phyloP scores from a whole-genome alignment of 768 basidiomycete genomes.

The Tylopilus sp. region DNA sequence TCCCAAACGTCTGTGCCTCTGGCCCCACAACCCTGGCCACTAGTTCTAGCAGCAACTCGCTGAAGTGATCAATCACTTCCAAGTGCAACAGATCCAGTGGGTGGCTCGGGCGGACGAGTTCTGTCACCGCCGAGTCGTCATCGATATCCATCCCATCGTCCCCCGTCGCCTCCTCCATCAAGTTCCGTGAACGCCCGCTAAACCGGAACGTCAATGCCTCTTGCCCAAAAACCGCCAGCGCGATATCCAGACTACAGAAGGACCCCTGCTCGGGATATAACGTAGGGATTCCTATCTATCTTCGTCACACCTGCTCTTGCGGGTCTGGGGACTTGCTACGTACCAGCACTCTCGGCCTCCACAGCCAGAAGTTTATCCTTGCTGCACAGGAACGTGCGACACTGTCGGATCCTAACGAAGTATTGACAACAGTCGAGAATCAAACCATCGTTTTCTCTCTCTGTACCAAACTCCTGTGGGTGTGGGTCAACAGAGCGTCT shows the following conservation, averaged over 20 bases:
- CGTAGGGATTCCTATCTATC: slow-evolving; percentile 17
- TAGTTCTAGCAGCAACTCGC: slow-evolving; percentile 54
- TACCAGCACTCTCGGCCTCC: slow-evolving; percentile 47
- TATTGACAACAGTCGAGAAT: slow-evolving; percentile 77
- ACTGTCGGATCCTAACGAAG: slow-evolving; percentile 40
- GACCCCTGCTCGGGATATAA: slow-evolving; percentile 34
- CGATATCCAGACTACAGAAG: slow-evolving; percentile 52
- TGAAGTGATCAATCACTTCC: slow-evolving; percentile 69
- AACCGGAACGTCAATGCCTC: slow-evolving; percentile 39
- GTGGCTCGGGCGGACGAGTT: slow-evolving; percentile 45
- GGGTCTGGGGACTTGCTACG: slow-evolving; percentile 14
- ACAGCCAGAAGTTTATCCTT: slow-evolving; percentile 66
- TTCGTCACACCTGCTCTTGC: slow-evolving; percentile 13
- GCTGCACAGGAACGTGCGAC: slow-evolving; percentile 60
- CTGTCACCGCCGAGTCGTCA: slow-evolving; percentile 40
- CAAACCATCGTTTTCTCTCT: slow-evolving; percentile 59
- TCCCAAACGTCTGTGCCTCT: slow-evolving; percentile 40
- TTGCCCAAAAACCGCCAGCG: slow-evolving; percentile 42
- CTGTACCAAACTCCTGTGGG: slow-evolving; percentile 24
- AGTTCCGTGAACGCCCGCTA: slow-evolving; percentile 34
- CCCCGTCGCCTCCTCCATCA: slow-evolving; percentile 4
- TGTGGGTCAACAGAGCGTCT: background rate
- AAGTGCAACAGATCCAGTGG: slow-evolving; percentile 64
- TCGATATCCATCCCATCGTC: slow-evolving; percentile 62
- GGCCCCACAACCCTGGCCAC: slow-evolving; percentile 51